A percentile compares a stretch with the other conserved stretches of the same genome.
Conservation (phyloP, 768 basidiomycete species). For the Serendipita sp. region DNA sequence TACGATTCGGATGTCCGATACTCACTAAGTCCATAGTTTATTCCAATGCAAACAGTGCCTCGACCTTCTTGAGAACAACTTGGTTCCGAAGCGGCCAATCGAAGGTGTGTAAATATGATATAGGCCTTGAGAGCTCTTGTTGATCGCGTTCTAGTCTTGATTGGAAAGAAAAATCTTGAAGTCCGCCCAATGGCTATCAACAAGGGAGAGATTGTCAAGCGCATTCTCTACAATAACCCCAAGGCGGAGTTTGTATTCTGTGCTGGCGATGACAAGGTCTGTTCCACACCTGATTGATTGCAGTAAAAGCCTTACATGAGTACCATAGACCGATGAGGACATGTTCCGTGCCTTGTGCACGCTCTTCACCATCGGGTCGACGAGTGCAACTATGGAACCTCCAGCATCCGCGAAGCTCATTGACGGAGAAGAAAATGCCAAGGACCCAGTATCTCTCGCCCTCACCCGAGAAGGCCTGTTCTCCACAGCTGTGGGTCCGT, state of each 20-base stretch:
- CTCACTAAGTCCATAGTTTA: conserved; percentile 25
- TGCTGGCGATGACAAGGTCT: conserved; percentile 92
- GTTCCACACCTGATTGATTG: conserved; percentile 5
- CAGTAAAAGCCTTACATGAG: conserved; percentile 5
- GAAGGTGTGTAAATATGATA: conserved; percentile 39
- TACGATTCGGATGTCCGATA: background rate
- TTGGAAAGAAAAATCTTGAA: conserved; percentile 98
- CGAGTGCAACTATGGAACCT: conserved; percentile 22
- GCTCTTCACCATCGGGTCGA: conserved; percentile 30
- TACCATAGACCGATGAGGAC: conserved; percentile 78
- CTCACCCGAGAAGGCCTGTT: conserved; percentile 60
- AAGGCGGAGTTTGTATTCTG: conserved; percentile 94
- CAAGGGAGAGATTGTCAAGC: conserved; percentile 97
- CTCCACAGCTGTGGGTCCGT: conserved; percentile 85
- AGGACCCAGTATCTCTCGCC: conserved; percentile 35
- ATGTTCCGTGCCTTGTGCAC: conserved; percentile 83
- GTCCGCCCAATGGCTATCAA: conserved; percentile 89
- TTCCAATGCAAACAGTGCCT: conserved; percentile 97
- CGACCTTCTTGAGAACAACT: conserved; percentile 84
- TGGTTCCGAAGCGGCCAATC: conserved; percentile 85
- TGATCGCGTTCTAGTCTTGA: conserved; percentile 40
- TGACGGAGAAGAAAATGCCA: conserved; percentile 12
- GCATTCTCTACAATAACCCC: conserved; percentile 81
- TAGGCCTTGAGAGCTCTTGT: background rate
- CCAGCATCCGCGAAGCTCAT: conserved; percentile 26